phyloP scores from a whole-genome alignment of 2,329 filamentous ascomycete genomes.

The Neopestalotiopsis clavispora region DNA sequence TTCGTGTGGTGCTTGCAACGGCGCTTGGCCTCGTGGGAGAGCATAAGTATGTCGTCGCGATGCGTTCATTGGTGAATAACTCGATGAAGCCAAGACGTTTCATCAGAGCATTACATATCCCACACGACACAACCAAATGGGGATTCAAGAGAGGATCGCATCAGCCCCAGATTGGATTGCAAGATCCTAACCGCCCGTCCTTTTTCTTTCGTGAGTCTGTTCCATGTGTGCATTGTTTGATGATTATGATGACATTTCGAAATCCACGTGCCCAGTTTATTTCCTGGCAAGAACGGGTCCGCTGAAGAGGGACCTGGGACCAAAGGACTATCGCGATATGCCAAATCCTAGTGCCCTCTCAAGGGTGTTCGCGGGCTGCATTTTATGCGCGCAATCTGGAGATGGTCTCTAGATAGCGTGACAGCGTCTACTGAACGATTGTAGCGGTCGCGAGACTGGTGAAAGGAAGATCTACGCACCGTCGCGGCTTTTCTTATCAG shows the following conservation, averaged over 20 bases:
- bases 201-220: neutral
- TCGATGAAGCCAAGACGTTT: conserved; percentile 8
- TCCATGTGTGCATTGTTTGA: neutral
- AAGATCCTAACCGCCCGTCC: neutral
- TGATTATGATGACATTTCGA: neutral
- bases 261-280: neutral
- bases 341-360: neutral
- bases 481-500: conserved; percentile 5
- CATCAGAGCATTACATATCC: neutral
- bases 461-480: neutral
- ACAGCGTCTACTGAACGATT: neutral
- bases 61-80: conserved; percentile 3
- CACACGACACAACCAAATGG: neutral
- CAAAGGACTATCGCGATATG: neutral
- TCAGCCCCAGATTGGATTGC: neutral
- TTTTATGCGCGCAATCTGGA: neutral
- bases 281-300: neutral
- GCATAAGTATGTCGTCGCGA: neutral
- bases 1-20: neutral
- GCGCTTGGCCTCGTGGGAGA: conserved; percentile 8
- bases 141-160: neutral
- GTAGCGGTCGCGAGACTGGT: neutral
- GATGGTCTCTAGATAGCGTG: neutral
- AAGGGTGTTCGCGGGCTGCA: neutral
- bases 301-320: neutral